phyloP scores from a whole-genome alignment of 345 rosid genomes.

The Salix udensis region DNA sequence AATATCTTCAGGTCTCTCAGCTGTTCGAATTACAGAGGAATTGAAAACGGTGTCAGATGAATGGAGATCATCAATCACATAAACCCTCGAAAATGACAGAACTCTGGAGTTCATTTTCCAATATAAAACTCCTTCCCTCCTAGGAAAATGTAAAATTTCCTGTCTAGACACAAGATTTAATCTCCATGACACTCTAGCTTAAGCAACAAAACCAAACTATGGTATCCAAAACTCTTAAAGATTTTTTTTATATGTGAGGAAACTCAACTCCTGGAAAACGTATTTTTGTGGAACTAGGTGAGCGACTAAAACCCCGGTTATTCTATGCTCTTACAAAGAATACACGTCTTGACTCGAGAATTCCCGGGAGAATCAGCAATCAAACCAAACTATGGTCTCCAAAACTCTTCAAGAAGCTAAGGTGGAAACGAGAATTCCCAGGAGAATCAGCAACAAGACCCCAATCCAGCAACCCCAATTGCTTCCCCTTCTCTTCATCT shows the following conservation, averaged over 20 bases:
- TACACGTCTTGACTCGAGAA: too few relatives aligned
- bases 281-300: too few relatives aligned
- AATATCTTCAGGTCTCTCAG: neutral
- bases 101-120: neutral
- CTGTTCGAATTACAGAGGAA: neutral
- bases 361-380: too few relatives aligned
- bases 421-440: slow-evolving; percentile 7
- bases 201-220: neutral
- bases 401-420: slow-evolving; percentile 8
- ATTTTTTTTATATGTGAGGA: too few relatives aligned
- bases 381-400: neutral
- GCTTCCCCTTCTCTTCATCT: slow-evolving; percentile 21
- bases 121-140: neutral
- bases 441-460: neutral
- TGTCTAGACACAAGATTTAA: neutral
- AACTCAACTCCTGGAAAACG: too few relatives aligned
- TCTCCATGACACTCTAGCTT: neutral
- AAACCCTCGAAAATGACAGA: too few relatives aligned
- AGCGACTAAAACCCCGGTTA: fast-evolving
- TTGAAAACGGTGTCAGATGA: neutral
- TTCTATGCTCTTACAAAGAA: fast-evolving
- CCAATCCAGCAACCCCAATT: slow-evolving; percentile 23
- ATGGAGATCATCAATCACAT: neutral
- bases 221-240: neutral
- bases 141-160: neutral